Evolutionary conservation across 2,329 filamentous ascomycete species (phyloP).

Genomic region (Eutypa lata): DNA sequence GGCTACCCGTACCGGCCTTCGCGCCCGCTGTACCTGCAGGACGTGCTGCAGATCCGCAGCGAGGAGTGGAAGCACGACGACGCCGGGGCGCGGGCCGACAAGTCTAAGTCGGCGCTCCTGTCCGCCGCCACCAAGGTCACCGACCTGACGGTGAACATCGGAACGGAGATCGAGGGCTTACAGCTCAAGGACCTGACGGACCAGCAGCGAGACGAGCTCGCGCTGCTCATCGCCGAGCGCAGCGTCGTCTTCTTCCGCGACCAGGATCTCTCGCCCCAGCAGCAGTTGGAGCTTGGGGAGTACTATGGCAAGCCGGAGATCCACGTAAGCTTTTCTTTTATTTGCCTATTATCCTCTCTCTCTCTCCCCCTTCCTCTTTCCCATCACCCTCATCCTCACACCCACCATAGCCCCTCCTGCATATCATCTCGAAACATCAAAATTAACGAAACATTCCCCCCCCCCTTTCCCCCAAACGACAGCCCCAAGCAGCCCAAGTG

Average conservation of each 20-base stretch:
- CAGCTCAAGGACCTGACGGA: conserved; percentile 60
- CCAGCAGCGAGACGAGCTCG: conserved; percentile 60
- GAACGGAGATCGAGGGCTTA: conserved; percentile 62
- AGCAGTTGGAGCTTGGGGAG: conserved; percentile 61
- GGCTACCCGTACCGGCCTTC: conserved; percentile 71
- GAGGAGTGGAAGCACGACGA: conserved; percentile 55
- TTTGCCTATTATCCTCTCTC: not conserved
- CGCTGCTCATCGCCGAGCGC: conserved; percentile 59
- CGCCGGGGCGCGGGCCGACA: conserved; percentile 62
- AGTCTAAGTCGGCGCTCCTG: conserved; percentile 58
- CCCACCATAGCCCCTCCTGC: not conserved
- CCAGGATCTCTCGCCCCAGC: conserved; percentile 58
- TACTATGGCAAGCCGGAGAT: conserved; percentile 65
- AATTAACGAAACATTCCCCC: not conserved
- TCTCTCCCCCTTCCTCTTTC: not conserved
- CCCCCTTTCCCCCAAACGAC: too few species aligned
- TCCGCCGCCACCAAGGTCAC: conserved; percentile 61
- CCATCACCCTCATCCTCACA: not conserved
- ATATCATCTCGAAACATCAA: not conserved
- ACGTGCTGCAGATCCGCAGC: conserved; percentile 64
- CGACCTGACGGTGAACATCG: conserved; percentile 59
- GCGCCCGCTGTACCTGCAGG: conserved; percentile 65
- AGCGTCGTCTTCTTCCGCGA: conserved; percentile 67
- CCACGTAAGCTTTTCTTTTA: conserved; percentile 48
- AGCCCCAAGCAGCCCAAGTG: conserved; percentile 70